Evolutionary conservation across 305 asterid species (phyloP), one percentile per base, ranked within the genome.

Genomic region (Ilex paraguariensis): DNA sequence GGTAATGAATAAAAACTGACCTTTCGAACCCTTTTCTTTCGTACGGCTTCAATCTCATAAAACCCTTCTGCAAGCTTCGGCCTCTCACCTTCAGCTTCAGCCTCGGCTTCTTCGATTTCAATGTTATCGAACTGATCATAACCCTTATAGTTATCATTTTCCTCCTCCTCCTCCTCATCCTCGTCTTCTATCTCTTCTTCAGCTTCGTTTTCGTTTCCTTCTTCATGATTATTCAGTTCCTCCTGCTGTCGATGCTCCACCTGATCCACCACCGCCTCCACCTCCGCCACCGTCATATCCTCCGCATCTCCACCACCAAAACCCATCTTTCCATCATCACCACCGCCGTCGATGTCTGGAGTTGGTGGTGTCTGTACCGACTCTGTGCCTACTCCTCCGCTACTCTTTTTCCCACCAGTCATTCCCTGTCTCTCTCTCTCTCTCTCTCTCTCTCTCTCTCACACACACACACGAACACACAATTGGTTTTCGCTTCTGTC

Each of bases 1-100:
- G 28, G 28, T 21, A 21, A 21, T 21, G 28, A 21, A 21, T 21
- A 21, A 61, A 59, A 60, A 7, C 10, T 0, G 32, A 75, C 84
- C 96, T 85, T 91, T 32, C 95, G 75, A 3, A 84, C 76, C 59
- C 95, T 88, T 75, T 82, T 91, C 59, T 86, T 77, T 67, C 95
- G 84, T 1, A 91, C 95, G 66, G 89, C 87, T 70, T 91, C 95
- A 67, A 91, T 81, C 75, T 91, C 98, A 54, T 77, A 91, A 73
- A 66, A 91, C 6, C 98, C 98, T 61, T 87, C 96, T 28, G 94
- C 98, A 11, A 91, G 95, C 78, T 82, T 88, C 36, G 84, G 66
- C 75, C 79, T 76, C 50, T 76, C 83, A 8, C 67, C 86, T 50
- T 81, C 81, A 21, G 30, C 77, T 31, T 59, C 76, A 32, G 42